These are phyloP conservation scores for Leccinum ochraceum DNA, from an alignment of 768 basidiomycete species.

Conservation along the genomic window DNA sequence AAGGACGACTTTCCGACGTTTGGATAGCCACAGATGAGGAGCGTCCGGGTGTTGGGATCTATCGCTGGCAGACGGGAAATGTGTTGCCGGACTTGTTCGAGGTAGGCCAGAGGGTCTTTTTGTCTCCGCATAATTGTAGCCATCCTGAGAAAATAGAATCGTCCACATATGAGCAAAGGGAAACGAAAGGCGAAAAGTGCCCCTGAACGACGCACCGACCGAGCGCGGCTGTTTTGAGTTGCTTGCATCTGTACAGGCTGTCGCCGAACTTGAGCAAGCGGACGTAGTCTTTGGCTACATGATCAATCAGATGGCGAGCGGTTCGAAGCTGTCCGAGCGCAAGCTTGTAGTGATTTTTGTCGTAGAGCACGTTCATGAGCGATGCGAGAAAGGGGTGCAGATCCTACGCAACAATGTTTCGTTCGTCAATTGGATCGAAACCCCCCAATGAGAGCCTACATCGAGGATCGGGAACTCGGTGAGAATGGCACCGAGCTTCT, in stretches of 20 bases:
- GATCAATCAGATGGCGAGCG: constrained; percentile 93
- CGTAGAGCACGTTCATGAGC: constrained; percentile 97
- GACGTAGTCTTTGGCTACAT: constrained; percentile 96
- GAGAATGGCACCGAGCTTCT: constrained; percentile 91
- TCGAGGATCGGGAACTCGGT: constrained; percentile 98
- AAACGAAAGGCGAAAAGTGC: not conserved
- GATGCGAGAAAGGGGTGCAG: constrained; percentile 96
- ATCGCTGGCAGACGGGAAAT: constrained; percentile 98
- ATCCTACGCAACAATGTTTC: constrained; percentile 49
- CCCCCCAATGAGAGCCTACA: constrained; percentile 52
- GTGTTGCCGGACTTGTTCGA: constrained; percentile 99
- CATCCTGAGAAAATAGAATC: constrained; percentile 59
- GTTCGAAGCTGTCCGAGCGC: constrained; percentile 97
- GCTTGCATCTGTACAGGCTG: constrained; percentile 96
- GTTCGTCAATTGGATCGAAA: not conserved
- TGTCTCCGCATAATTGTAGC: constrained; percentile 98
- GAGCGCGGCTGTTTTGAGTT: constrained; percentile 95
- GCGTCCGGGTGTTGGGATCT: constrained; percentile 96
- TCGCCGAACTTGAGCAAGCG: constrained; percentile 98
- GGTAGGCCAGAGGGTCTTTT: constrained; percentile 97
- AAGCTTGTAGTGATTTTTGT: constrained; percentile 99
- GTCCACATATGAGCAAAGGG: constrained; percentile 1
- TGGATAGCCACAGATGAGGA: constrained; percentile 97
- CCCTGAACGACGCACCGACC: constrained; percentile 73
- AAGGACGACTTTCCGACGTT: constrained; percentile 99